Percentiles rank a stretch among this genome's conserved stretches.
phyloP scores from a whole-genome alignment of 306 rosid genomes.

The Vachellia pachyceras region DNA sequence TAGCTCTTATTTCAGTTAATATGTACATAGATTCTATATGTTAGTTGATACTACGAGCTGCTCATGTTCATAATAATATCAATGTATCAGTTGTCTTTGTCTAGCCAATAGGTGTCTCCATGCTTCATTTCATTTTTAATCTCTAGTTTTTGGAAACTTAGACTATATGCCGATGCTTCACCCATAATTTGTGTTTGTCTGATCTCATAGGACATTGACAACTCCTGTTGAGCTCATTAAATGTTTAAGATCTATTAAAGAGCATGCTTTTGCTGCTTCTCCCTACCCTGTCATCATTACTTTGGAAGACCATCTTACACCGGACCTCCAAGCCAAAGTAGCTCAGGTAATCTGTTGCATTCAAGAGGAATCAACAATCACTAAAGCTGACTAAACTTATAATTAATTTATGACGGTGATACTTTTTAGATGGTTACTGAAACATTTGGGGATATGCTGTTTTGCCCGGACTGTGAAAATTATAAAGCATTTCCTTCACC shows the following conservation, averaged over 20 bases:
- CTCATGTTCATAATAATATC: background rate
- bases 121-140: conserved; percentile 39
- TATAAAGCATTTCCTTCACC: conserved; percentile 64
- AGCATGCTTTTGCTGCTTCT: conserved; percentile 65
- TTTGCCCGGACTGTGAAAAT: conserved; percentile 50
- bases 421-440: conserved; percentile 53
- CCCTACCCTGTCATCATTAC: conserved; percentile 79
- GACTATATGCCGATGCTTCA: background rate
- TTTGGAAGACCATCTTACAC: conserved; percentile 74
- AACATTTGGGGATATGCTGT: conserved; percentile 65
- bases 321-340: conserved; percentile 72
- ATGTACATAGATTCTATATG: background rate
- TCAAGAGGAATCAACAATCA: background rate
- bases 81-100: background rate
- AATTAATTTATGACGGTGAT: conserved; percentile 13
- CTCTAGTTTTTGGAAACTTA: conserved; percentile 15
- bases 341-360: conserved; percentile 54
- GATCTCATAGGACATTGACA: conserved; percentile 66
- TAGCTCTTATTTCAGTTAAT: background rate
- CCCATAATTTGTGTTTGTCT: conserved; percentile 14
- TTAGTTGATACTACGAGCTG: conserved; percentile 7
- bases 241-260: conserved; percentile 66
- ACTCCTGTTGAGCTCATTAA: conserved; percentile 63
- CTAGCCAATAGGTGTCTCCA: background rate
- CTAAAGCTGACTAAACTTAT: conserved; percentile 1